Evolutionary conservation across 1,139 yeast species (phyloP).

Genomic region (Pichia sp.): DNA sequence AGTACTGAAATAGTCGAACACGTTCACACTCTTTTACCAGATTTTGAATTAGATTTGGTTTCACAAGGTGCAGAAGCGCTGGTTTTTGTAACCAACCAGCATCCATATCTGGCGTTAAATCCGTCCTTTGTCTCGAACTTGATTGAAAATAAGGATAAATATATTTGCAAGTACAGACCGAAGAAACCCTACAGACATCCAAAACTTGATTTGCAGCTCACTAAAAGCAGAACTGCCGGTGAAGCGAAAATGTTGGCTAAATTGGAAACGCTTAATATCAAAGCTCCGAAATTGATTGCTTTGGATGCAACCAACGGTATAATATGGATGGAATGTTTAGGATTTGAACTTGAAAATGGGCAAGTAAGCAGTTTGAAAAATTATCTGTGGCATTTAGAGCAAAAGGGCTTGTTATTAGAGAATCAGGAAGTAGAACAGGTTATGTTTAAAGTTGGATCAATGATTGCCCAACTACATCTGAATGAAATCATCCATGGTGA

Average conservation of each 20-base stretch:
- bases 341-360: conserved; percentile 40
- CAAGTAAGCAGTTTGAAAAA: conserved; percentile 55
- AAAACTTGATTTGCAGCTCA: conserved; percentile 62
- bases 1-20: conserved; percentile 33
- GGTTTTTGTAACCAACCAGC: conserved; percentile 55
- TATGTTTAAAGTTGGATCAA: conserved; percentile 50
- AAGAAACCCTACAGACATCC: conserved; percentile 87
- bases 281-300: conserved; percentile 62
- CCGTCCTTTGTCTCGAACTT: conserved; percentile 22
- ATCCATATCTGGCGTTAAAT: conserved; percentile 47
- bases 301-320: conserved; percentile 73
- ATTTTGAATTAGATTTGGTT: conserved; percentile 43
- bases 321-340: conserved; percentile 83
- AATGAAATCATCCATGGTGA: conserved; percentile 91
- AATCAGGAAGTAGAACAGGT: conserved; percentile 32
- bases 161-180: conserved; percentile 80
- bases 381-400: conserved; percentile 59
- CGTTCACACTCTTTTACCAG: conserved; percentile 37
- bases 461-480: conserved; percentile 65
- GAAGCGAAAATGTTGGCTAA: conserved; percentile 75
- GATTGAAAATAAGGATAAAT: conserved; percentile 28
- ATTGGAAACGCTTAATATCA: conserved; percentile 45
- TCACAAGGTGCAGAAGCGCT: conserved; percentile 98
- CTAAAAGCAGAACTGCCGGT: conserved; percentile 72
- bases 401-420: conserved; percentile 3